Evolutionary conservation across 164 flowering plant species (phyloP).

Genomic region (Warburgia ugandensis): DNA sequence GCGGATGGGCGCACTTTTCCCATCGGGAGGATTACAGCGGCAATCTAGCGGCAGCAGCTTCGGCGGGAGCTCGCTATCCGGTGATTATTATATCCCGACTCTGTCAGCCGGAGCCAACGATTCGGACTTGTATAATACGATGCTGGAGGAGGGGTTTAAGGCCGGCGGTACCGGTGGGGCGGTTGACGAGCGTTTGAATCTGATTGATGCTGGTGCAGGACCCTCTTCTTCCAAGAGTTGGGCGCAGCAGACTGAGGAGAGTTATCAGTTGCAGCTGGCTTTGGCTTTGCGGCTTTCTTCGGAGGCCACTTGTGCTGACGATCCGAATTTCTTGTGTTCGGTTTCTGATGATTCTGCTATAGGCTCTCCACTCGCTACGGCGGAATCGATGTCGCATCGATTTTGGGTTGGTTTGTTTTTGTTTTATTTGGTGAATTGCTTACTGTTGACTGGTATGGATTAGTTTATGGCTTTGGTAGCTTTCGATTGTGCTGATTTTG

Average conservation of each 20-base stretch:
- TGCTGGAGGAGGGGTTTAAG: slow-evolving; percentile 29
- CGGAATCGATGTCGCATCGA: slow-evolving; percentile 74
- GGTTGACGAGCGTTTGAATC: slow-evolving; percentile 24
- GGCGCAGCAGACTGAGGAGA: slow-evolving; percentile 99
- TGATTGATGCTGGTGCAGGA: slow-evolving; percentile 14
- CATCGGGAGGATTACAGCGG: slow-evolving; percentile 52
- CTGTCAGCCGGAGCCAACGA: slow-evolving; percentile 33
- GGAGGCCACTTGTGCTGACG: slow-evolving; percentile 86
- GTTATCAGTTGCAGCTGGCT: slow-evolving; percentile 90
- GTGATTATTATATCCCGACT: slow-evolving; percentile 45
- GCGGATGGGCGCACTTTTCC: slow-evolving; percentile 32
- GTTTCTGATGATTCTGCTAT: slow-evolving; percentile 46
- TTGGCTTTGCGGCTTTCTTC: slow-evolving; percentile 77
- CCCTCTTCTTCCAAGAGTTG: slow-evolving; percentile 70
- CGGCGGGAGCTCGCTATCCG: slow-evolving; percentile 62
- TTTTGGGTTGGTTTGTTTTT: slow-evolving; percentile 97
- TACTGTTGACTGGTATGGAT: not conserved
- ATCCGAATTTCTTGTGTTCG: slow-evolving; percentile 88
- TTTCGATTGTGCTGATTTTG: too few species aligned
- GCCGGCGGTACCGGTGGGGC: slow-evolving; percentile 25
- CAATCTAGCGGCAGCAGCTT: slow-evolving; percentile 87
- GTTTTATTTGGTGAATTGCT: too few species aligned
- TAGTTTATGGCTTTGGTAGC: too few species aligned
- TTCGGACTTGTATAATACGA: slow-evolving; percentile 23
- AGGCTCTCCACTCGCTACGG: slow-evolving; percentile 29